Evolutionary conservation across 208 protist species (phyloP), one percentile per base, ranked within the genome.

Genomic region (Herpetomonas muscarum): DNA sequence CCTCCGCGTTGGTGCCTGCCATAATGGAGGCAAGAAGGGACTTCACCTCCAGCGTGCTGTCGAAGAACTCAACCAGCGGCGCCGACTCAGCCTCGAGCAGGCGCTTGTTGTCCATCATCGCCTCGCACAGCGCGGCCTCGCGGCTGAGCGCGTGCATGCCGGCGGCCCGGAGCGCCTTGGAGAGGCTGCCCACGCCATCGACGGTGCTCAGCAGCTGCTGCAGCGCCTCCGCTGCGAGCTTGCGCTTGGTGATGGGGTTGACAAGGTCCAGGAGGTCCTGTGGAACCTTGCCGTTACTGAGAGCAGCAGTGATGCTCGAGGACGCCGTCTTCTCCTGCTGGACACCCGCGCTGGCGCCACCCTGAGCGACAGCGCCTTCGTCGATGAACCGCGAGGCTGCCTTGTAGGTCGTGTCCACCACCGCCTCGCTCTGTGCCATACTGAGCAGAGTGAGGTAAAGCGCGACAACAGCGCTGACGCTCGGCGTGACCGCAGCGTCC

Each of bases 21-120:
- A 83, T 59, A 10, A 93, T 55, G 15, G 76, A 76, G 19, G 74
- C 59, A 19, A 93, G 67, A 22, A 93, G 59, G 24, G 70, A 80
- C 62, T 84, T 91, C 36, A 91, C 87, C 56, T 90, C 87, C 17
- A 55, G 51, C 17, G 60, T 65, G 59, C 64, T 85, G 42, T 85
- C 78, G 52, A 93, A 93, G 25, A 64, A 74, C 3, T 55, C 63
- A 28, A 87, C 59, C 2, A 78, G 45, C 22, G 64, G 49, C 3
- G 41, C 57, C 28, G 75, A 70, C 34, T 90, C 87, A 7, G 69
- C 64, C 36, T 73, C 65, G 29, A 76, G 56, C 32, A 84, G 66
- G 47, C 70, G 57, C 26, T 58, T 24, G 45, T 71, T 61, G 42
- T 79, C 69, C 30, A 75, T 66, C 71, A 87, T 87, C n/a, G 82